A percentile compares a stretch with the other conserved stretches of the same genome.
Conservation (phyloP, 2,329 filamentous ascomycete species). For the Fusarium pseudograminearum region DNA sequence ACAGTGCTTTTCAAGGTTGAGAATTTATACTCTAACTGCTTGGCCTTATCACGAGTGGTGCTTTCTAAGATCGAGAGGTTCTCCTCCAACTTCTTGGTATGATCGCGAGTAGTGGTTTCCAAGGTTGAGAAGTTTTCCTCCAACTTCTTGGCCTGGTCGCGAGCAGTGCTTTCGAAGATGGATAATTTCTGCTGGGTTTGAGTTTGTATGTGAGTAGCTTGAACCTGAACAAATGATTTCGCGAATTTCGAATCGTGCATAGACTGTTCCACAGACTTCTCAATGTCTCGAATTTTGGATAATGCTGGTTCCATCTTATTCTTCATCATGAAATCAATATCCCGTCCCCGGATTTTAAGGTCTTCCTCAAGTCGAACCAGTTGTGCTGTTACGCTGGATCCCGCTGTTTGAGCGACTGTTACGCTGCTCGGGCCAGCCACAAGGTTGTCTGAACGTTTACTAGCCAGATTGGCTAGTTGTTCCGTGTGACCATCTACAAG, state of each 20-base stretch:
- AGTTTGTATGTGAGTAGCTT: slow-evolving; percentile 7
- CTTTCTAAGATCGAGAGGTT: slow-evolving; percentile 8
- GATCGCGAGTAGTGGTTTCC: slow-evolving; percentile 3
- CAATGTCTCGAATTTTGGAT: slow-evolving; percentile 7
- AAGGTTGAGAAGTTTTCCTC: not conserved
- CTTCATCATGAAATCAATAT: slow-evolving; percentile 5
- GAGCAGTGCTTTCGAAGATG: slow-evolving; percentile 5
- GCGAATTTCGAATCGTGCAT: not conserved
- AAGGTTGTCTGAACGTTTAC: not conserved
- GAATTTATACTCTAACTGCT: not conserved
- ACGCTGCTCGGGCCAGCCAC: not conserved
- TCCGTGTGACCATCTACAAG: slow-evolving; percentile 1
- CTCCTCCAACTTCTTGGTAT: slow-evolving; percentile 1
- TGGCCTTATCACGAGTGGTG: slow-evolving; percentile 3
- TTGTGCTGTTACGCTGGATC: not conserved
- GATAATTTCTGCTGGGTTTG: not conserved
- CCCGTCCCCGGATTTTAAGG: slow-evolving; percentile 16
- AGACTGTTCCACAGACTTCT: slow-evolving; percentile 3
- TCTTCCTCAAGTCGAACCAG: not conserved
- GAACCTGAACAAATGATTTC: not conserved
- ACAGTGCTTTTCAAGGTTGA: slow-evolving; percentile 5
- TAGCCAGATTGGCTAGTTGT: slow-evolving; percentile 2
- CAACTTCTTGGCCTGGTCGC: slow-evolving; percentile 3
- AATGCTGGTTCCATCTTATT: slow-evolving; percentile 3
- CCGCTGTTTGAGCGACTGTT: not conserved